Percentiles rank a stretch among this genome's conserved stretches.
Conservation (phyloP, 768 basidiomycete genomes). For the Cystofilobasidium bisporidii region DNA sequence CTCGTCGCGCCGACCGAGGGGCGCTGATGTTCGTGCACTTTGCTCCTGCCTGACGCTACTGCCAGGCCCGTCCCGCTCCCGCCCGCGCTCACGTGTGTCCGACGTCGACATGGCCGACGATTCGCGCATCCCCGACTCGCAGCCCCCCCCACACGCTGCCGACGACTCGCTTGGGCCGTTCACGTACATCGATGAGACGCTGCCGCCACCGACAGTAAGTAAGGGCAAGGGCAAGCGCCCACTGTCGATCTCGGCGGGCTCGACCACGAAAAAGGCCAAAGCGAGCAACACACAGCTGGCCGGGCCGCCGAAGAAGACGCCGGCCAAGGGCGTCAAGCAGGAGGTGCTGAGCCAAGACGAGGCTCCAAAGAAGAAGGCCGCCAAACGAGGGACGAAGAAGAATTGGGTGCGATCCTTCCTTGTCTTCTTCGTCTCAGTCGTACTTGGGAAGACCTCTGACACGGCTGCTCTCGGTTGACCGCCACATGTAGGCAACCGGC, state of each 20-base stretch:
- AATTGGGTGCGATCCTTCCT: background rate
- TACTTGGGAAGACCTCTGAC: too few species aligned
- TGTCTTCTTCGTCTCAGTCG: too few species aligned
- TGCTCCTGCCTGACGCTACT: background rate
- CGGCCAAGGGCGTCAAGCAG: background rate
- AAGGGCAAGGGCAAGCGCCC: conserved; percentile 6
- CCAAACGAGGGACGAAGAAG: background rate
- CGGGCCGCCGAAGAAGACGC: background rate
- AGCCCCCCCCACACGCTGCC: background rate
- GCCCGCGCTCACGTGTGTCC: background rate
- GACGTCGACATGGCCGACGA: too few species aligned
- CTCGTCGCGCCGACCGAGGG: background rate
- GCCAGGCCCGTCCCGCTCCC: background rate
- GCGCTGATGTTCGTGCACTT: background rate
- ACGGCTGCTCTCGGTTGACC: too few species aligned
- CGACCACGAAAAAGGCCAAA: background rate
- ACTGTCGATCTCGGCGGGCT: background rate
- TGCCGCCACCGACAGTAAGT: background rate
- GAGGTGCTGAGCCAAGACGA: background rate
- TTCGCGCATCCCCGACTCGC: too few species aligned
- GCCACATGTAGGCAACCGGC: too few species aligned
- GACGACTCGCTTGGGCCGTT: conserved; percentile 2
- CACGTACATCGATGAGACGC: background rate
- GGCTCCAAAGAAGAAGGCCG: background rate
- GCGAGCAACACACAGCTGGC: background rate